These are phyloP conservation scores for Fusarium foetens DNA, from an alignment of 2,329 filamentous ascomycete species.

Conservation along the genomic window DNA sequence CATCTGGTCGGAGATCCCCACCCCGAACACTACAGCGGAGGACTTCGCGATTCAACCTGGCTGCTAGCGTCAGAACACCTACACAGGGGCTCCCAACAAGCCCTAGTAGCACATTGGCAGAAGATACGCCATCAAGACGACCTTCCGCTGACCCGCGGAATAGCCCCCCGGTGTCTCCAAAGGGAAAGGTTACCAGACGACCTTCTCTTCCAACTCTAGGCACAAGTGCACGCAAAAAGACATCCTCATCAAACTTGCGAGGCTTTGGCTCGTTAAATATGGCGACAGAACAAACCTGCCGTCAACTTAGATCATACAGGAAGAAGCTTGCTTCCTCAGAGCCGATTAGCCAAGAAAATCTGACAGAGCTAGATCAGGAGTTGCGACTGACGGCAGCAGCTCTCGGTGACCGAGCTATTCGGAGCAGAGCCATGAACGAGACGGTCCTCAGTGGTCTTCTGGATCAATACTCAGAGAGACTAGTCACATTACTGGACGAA, in stretches of 20 bases:
- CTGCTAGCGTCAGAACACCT: constrained; percentile 52
- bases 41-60: constrained; percentile 62
- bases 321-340: constrained; percentile 70
- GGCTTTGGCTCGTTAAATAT: constrained; percentile 67
- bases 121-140: constrained; percentile 60
- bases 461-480: constrained; percentile 78
- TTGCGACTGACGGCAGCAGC: constrained; percentile 70
- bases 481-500: constrained; percentile 78
- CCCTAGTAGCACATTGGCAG: constrained; percentile 53
- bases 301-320: constrained; percentile 69
- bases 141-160: constrained; percentile 57
- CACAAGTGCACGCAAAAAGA: constrained; percentile 59
- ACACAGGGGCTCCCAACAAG: constrained; percentile 53
- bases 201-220: constrained; percentile 66
- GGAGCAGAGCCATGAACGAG: constrained; percentile 66
- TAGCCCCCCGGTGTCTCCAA: constrained; percentile 64
- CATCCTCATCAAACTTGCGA: constrained; percentile 57
- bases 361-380: constrained; percentile 73
- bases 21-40: constrained; percentile 64
- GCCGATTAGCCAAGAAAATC: constrained; percentile 64
- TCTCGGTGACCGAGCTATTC: constrained; percentile 65
- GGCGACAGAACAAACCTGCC: constrained; percentile 72
- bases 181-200: constrained; percentile 56
- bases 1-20: constrained; percentile 64
- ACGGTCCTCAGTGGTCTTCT: constrained; percentile 71